phyloP scores from a whole-genome alignment of 139 green algal species.

The Asterochloris erici region DNA sequence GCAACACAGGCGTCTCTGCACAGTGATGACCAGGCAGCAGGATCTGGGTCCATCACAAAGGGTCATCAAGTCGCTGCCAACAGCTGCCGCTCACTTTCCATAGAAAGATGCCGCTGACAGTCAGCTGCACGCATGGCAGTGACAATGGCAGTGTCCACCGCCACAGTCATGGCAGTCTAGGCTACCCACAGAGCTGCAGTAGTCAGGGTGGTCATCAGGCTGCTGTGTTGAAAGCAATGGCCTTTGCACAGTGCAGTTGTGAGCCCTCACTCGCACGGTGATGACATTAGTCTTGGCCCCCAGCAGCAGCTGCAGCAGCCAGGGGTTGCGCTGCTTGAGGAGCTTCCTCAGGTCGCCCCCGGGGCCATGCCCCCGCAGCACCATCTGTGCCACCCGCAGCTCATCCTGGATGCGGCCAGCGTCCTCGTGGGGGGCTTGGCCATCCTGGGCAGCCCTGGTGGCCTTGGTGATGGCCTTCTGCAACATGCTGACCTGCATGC shows the following conservation, averaged over 20 bases:
- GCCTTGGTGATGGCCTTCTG: constrained; percentile 41
- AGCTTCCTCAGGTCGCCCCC: constrained; percentile 72
- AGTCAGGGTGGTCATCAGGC: too few relatives aligned
- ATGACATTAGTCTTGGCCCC: constrained; percentile 56
- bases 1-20: too few relatives aligned
- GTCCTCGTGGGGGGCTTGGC: constrained; percentile 11
- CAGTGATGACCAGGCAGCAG: too few relatives aligned
- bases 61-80: too few relatives aligned
- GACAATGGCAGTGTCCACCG: too few relatives aligned
- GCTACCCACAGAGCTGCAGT: too few relatives aligned
- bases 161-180: too few relatives aligned
- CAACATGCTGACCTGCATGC: constrained; percentile 50
- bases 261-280: constrained; percentile 35
- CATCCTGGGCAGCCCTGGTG: constrained; percentile 3
- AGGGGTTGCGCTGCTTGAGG: constrained; percentile 39
- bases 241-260: background rate
- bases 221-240: too few relatives aligned
- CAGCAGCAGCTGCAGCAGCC: constrained; percentile 61
- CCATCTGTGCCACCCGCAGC: constrained; percentile 37
- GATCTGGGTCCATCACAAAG: too few relatives aligned
- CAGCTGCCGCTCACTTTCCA: too few relatives aligned
- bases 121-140: too few relatives aligned
- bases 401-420: constrained; percentile 23
- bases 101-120: too few relatives aligned
- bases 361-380: constrained; percentile 56